Evolutionary conservation across 352 stramenopile genomes (phyloP).

Genomic region (Phytopythium cucurbitacearum): DNA sequence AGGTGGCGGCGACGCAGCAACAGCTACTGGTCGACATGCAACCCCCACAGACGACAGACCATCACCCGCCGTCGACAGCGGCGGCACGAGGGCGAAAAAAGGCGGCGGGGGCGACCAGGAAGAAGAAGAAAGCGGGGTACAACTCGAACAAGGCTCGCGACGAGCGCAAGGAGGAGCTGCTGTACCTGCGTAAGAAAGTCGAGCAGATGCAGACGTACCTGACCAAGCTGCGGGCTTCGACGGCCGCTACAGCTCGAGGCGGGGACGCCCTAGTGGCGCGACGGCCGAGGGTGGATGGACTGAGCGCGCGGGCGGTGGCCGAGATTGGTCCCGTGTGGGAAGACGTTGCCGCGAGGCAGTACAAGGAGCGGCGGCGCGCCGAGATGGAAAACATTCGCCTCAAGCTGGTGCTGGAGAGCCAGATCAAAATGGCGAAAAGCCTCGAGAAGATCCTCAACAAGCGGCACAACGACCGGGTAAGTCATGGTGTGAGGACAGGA

Average conservation of each 20-base stretch:
- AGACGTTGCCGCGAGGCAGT: constrained; percentile 45
- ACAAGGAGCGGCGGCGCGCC: constrained; percentile 37
- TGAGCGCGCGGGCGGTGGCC: constrained; percentile 21
- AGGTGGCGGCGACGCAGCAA: too few relatives aligned
- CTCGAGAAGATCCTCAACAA: constrained; percentile 60
- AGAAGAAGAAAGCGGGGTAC: constrained; percentile 45
- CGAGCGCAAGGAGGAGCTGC: constrained; percentile 61
- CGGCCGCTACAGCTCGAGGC: constrained; percentile 13
- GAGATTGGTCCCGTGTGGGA: constrained; percentile 43
- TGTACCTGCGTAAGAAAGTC: constrained; percentile 59
- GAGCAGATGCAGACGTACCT: constrained; percentile 41
- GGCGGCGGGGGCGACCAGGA: constrained; percentile 10
- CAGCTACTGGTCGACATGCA: too few relatives aligned
- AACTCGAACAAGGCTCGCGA: constrained; percentile 56
- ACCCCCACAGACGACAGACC: too few relatives aligned
- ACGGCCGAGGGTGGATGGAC: constrained; percentile 8
- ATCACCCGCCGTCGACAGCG: constrained; percentile 8
- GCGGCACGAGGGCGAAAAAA: constrained; percentile 15
- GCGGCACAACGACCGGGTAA: constrained; percentile 11
- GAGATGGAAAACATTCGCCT: constrained; percentile 58
- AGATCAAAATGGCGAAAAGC: constrained; percentile 51
- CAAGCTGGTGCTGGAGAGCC: constrained; percentile 42
- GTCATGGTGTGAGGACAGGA: not conserved
- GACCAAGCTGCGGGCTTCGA: constrained; percentile 18
- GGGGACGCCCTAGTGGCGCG: constrained; percentile 11